Evolutionary conservation across 345 rosid genomes (phyloP).

Genomic region (Hevea brasiliensis): DNA sequence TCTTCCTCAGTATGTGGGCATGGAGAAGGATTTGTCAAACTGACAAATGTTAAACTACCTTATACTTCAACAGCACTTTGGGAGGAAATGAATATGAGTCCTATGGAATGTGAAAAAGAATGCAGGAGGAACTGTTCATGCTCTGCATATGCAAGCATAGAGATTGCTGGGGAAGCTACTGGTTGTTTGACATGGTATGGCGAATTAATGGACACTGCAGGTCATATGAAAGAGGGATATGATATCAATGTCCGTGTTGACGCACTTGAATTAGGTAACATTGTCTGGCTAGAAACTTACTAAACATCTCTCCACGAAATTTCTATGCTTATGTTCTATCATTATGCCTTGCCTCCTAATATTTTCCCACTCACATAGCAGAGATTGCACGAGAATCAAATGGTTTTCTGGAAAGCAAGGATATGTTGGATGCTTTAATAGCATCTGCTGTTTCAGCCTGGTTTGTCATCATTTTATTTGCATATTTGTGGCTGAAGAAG

Average conservation of each 20-base stretch:
- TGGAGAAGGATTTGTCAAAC: slow-evolving; percentile 12
- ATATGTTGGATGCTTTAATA: not conserved
- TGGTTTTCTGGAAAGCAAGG: not conserved
- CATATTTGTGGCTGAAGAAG: not conserved
- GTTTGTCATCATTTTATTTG: not conserved
- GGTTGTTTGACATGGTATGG: slow-evolving; percentile 1
- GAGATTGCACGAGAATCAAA: not conserved
- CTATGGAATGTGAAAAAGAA: not conserved
- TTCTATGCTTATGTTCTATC: too few species aligned
- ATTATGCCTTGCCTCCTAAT: too few species aligned
- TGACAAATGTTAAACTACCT: slow-evolving; percentile 1
- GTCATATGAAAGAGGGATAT: not conserved
- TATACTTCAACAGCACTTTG: not conserved
- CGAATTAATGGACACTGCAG: slow-evolving; percentile 3
- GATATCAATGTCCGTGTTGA: slow-evolving; percentile 6
- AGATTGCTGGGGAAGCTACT: not conserved
- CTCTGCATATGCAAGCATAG: not conserved
- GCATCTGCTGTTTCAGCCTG: not conserved
- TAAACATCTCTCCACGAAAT: not conserved
- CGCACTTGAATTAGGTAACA: slow-evolving; percentile 4
- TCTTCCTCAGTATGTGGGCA: not conserved
- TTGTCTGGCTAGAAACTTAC: not conserved
- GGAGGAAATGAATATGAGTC: not conserved
- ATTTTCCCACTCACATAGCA: not conserved
- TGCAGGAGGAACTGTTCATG: slow-evolving; percentile 12